Conservation (phyloP, 306 rosid species). For the Malus fusca region DNA sequence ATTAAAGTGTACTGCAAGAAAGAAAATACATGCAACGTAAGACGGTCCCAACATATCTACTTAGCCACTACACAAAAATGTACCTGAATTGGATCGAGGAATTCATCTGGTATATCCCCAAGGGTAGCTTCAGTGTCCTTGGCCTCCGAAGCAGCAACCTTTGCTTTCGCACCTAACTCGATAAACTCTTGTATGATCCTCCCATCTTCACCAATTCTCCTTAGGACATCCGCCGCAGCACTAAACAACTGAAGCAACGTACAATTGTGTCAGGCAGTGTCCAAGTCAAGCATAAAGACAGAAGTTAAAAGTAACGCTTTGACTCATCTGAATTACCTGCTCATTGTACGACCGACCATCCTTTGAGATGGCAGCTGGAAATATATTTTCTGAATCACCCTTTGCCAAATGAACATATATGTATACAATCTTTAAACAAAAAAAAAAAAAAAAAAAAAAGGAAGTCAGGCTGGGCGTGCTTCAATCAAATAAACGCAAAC, state of each 20-base stretch:
- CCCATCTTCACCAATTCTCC: slow-evolving; percentile 76
- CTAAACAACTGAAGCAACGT: slow-evolving; percentile 64
- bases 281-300: background rate
- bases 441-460: background rate
- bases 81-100: slow-evolving; percentile 98
- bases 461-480: background rate
- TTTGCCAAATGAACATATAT: slow-evolving; percentile 87
- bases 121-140: slow-evolving; percentile 87
- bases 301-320: background rate
- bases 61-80: background rate
- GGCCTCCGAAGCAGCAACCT: slow-evolving; percentile 90
- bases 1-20: slow-evolving; percentile 79
- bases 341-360: slow-evolving; percentile 98
- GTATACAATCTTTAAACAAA: slow-evolving; percentile 60
- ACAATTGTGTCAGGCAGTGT: slow-evolving; percentile 17
- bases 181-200: slow-evolving; percentile 72
- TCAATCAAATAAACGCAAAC: background rate
- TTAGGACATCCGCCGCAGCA: slow-evolving; percentile 85
- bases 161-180: slow-evolving; percentile 83
- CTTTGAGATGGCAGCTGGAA: slow-evolving; percentile 90
- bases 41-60: background rate
- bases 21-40: background rate
- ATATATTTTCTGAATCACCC: slow-evolving; percentile 68
- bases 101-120: slow-evolving; percentile 99
- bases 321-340: slow-evolving; percentile 43